Evolutionary conservation across 495 filamentous ascomycete species (phyloP), one percentile per base, ranked within the genome.

Genomic region (Chaetomium fimeti): DNA sequence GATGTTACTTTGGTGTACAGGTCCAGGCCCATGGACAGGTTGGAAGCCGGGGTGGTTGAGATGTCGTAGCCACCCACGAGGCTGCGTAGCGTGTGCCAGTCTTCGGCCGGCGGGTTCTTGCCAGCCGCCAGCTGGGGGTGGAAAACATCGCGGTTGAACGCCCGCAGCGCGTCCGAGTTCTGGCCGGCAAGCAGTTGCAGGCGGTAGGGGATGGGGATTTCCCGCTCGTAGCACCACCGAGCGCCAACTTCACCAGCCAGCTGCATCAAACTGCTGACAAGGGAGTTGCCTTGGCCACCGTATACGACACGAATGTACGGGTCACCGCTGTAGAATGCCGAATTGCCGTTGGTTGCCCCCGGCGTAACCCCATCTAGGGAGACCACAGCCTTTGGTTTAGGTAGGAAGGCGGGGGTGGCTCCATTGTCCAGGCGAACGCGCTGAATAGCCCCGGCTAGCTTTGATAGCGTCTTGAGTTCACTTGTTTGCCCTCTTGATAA

Each of bases 1-100:
- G 88, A 92, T 2, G 94, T 98, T 45, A 86, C 85, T 69, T 91
- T 94, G 64, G 86, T 78, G 71, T 97, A 96, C 43, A 85, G 78
- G 52, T 87, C 77, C 2, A 89, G 66, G 15, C 90, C 92, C 22
- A 97, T 75, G 11, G 81, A 72, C 36, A 79, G 76, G 68, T 90
- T 83, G 20, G 78, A 82, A 48, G 84, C 74, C 0, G 87, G 83
- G 5, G 66, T 73, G 42, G 78, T 79, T 15, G 74, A 62, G 77
- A 84, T 15, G 82, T 81, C 55, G 79, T 74, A 53, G 77, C 79
- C 60, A 5, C 90, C 91, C 27, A 83, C 56, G 12, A 85, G 75
- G 20, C 69, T 60, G 28, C 82, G 92, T 51, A 87, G 80, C 65
- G 87, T 89, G 58, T 83, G 76, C 69, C 89, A 88, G 16, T 87